These are phyloP conservation scores for Nematodospora valgi DNA, from an alignment of 805 yeast genomes.

Conservation along the genomic window DNA sequence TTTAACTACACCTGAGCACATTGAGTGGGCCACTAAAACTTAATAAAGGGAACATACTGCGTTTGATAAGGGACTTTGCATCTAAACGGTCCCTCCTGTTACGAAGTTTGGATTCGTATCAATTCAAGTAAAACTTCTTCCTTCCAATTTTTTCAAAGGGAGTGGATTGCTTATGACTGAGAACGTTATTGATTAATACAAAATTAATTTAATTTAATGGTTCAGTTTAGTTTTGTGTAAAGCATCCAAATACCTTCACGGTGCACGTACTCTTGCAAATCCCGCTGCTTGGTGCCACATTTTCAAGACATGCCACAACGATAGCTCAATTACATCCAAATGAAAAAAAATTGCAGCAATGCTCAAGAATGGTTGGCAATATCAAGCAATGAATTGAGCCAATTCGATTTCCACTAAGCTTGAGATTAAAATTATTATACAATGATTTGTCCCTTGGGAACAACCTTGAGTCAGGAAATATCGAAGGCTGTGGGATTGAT, in stretches of 20 bases:
- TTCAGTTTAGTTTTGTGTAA: constrained; percentile 14
- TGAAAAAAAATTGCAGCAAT: constrained; percentile 30
- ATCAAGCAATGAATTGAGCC: constrained; percentile 31
- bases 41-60: constrained; percentile 26
- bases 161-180: constrained; percentile 17
- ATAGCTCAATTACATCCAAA: constrained; percentile 38
- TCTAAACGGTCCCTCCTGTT: constrained; percentile 18
- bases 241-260: constrained; percentile 26
- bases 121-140: constrained; percentile 11
- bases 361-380: constrained; percentile 46
- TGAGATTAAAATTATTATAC: constrained; percentile 35
- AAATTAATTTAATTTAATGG: constrained; percentile 17
- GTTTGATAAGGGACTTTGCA: constrained; percentile 17
- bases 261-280: constrained; percentile 23
- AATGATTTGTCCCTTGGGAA: constrained; percentile 32
- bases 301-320: constrained; percentile 40
- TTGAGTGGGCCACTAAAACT: constrained; percentile 20
- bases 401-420: constrained; percentile 32
- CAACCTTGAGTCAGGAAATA: constrained; percentile 12
- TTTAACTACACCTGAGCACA: constrained; percentile 22
- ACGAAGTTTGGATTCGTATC: constrained; percentile 20
- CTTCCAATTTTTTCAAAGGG: constrained; percentile 10
- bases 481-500: constrained; percentile 25
- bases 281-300: constrained; percentile 32
- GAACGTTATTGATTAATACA: constrained; percentile 13